A percentile compares a stretch with the other conserved stretches of the same genome.
Conservation (phyloP, 2,329 filamentous ascomycete genomes). For the Aureobasidium subglaciale region DNA sequence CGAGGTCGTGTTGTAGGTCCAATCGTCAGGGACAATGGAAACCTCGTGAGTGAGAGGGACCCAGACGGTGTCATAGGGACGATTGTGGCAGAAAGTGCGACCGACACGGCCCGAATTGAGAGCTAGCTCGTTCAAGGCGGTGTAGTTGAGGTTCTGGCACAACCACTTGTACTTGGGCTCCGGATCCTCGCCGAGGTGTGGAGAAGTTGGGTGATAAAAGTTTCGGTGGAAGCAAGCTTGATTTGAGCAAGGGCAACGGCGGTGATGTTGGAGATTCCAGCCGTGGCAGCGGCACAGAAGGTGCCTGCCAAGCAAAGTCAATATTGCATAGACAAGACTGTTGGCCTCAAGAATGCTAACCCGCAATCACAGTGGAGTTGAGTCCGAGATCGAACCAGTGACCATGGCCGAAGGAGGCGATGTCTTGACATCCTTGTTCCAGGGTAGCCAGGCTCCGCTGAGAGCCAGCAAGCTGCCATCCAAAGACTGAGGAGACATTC, state of each 20-base stretch:
- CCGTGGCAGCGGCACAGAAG: constrained; percentile 20
- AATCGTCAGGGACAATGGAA: background rate
- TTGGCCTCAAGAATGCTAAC: background rate
- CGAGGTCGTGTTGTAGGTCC: background rate
- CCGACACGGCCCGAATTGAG: background rate
- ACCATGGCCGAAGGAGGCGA: constrained; percentile 17
- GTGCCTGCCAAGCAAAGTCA: constrained; percentile 10
- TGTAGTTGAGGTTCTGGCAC: background rate
- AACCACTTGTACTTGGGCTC: background rate
- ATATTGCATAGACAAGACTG: background rate
- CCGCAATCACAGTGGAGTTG: constrained; percentile 17
- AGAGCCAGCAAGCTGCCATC: constrained; percentile 25
- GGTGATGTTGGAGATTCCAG: constrained; percentile 17
- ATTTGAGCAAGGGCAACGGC: constrained; percentile 18
- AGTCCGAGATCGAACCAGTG: constrained; percentile 22
- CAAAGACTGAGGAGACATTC: constrained; percentile 24
- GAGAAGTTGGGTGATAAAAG: constrained; percentile 22
- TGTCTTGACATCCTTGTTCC: constrained; percentile 20
- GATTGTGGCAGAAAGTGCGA: background rate
- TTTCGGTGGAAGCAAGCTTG: constrained; percentile 20
- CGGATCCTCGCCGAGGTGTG: constrained; percentile 16
- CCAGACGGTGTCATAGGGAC: background rate
- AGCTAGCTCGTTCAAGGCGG: background rate
- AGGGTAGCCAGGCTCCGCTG: constrained; percentile 12
- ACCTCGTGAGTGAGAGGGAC: background rate